A percentile compares a stretch with the other conserved stretches of the same genome.
Evolutionary conservation across 345 rosid genomes (phyloP).

Genomic region (thale cress (Arabidopsis thaliana)): TAIR10.1 NC_003074.8:7951501-7952000

Average conservation of each 20-base stretch:
- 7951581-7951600: background rate
- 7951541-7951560: slow-evolving; percentile 58
- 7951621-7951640: background rate
- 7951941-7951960: slow-evolving; percentile 26
- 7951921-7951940: background rate
- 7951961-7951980: slow-evolving; percentile 76
- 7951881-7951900: background rate
- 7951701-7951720: slow-evolving; percentile 61
- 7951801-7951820: slow-evolving; percentile 96
- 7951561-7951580: background rate
- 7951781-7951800: slow-evolving; percentile 94
- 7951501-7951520: slow-evolving; percentile 74
- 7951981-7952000: slow-evolving; percentile 92
- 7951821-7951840: slow-evolving; percentile 40
- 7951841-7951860: background rate
- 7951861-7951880: background rate
- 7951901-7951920: background rate
- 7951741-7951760: slow-evolving; percentile 90
- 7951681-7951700: background rate
- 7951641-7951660: background rate
- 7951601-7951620: background rate
- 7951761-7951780: slow-evolving; percentile 92
- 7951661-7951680: background rate
- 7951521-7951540: slow-evolving; percentile 93
- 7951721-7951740: slow-evolving; percentile 92